Evolutionary conservation across 257 asterid genomes (phyloP), one percentile per base, ranked within the genome.

Genomic region (Solanum megistacrolobum): DNA sequence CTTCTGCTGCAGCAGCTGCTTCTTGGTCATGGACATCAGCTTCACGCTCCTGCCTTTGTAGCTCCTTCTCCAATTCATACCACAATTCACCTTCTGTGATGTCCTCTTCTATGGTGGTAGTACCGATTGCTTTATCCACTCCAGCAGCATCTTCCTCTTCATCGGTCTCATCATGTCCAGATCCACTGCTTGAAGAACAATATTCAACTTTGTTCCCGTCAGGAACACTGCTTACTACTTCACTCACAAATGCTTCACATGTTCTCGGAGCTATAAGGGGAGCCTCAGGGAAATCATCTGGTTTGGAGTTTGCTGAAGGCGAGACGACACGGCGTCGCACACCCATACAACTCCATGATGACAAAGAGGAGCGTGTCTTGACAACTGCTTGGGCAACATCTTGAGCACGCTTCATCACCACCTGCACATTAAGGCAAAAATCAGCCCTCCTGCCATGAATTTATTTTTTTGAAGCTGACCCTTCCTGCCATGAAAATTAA

Each of bases 341-440:
- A 25, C 99, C 99, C 89, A 96, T 94, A 78, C 99, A 95, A 31
- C 98, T 73, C 99, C 99, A 96, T 38, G 97, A 91, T 46, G 98
- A 91, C 84, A 96, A 89, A 55, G 98, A 93, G 78, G 96, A 73
- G 18, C 95, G 96, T 52, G 97, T 94, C 89, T 93, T 93, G 9
- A 94, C 96, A 62, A 96, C 99, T 52, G 98, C 98, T 87, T 93
- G 98, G 88, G 99, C 99, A 68, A 96, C 98, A 90, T 93, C 95
- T 88, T 96, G 98, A 14, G 99, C 99, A 9, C 97, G 98, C 92
- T 90, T 96, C 91, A 96, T 94, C 89, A 96, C 97, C 58, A 92
- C 98, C 98, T 96, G 90, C 69, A 27, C 75, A 85, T 85, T 58
- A 78, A 75, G 84, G 34, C 36, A 35, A 16, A 65, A 12, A 87